Evolutionary conservation across 2,329 filamentous ascomycete genomes (phyloP).

Genomic region (Sclerotinia subarctica): DNA sequence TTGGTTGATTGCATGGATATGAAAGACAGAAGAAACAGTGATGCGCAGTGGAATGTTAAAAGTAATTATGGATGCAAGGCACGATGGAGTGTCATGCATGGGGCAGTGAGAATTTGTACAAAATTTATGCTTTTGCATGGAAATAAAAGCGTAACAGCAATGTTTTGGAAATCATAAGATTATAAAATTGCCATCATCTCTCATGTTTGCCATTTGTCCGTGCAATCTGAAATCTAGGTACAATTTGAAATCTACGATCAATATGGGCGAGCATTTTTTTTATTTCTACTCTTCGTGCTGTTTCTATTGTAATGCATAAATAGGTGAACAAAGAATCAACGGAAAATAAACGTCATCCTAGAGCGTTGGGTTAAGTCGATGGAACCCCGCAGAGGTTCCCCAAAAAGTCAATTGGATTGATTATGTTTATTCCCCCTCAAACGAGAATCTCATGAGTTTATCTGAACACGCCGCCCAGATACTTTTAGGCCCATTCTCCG

Average conservation of each 20-base stretch:
- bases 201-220: not conserved
- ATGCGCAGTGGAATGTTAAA: not conserved
- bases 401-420: not conserved
- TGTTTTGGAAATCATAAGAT: not conserved
- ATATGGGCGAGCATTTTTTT: too few species aligned
- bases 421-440: not conserved
- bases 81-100: not conserved
- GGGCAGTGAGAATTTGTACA: not conserved
- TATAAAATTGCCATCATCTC: not conserved
- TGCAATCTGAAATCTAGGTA: not conserved
- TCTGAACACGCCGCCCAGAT: constrained; percentile 22
- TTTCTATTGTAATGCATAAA: not conserved
- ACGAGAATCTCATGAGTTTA: not conserved
- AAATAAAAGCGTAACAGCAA: not conserved
- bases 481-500: constrained; percentile 27
- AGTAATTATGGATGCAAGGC: not conserved
- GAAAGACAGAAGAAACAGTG: not conserved
- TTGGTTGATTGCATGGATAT: not conserved
- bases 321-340: too few species aligned
- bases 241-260: not conserved
- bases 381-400: too few species aligned
- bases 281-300: not conserved
- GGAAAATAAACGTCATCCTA: too few species aligned
- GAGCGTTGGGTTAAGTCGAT: too few species aligned
- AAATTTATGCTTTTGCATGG: not conserved